Conservation (phyloP, 495 filamentous ascomycete genomes). For the Annulohypoxylon maeteangense region DNA sequence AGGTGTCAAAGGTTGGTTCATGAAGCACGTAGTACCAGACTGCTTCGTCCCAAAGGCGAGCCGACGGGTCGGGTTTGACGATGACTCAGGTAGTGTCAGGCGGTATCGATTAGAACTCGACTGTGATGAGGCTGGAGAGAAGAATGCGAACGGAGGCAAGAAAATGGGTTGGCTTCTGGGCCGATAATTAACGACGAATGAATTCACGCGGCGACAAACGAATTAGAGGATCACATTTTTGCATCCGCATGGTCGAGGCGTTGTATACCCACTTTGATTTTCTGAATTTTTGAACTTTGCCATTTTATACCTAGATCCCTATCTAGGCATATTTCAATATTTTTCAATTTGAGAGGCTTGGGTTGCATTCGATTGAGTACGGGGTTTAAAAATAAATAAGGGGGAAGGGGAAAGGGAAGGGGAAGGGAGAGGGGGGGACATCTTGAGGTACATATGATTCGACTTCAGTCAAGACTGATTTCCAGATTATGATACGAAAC, state of each 20-base stretch:
- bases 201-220: slow-evolving; percentile 33
- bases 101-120: slow-evolving; percentile 63
- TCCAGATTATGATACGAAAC: slow-evolving; percentile 17
- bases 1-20: slow-evolving; percentile 64
- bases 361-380: slow-evolving; percentile 10
- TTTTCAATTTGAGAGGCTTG: neutral
- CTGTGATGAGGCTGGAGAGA: slow-evolving; percentile 46
- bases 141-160: slow-evolving; percentile 32
- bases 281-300: slow-evolving; percentile 4
- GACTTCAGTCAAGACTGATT: slow-evolving; percentile 18
- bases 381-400: too few species aligned
- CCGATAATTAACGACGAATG: slow-evolving; percentile 39
- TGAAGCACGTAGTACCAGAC: slow-evolving; percentile 63
- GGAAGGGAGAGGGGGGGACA: slow-evolving; percentile 4
- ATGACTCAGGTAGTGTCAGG: slow-evolving; percentile 64
- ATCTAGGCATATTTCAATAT: too few species aligned
- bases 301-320: slow-evolving; percentile 1
- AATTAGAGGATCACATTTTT: slow-evolving; percentile 34
- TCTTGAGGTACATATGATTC: slow-evolving; percentile 1
- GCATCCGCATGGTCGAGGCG: slow-evolving; percentile 44
- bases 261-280: slow-evolving; percentile 46
- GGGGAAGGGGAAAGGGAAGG: too few species aligned
- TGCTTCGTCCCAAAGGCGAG: slow-evolving; percentile 61
- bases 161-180: slow-evolving; percentile 46
- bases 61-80: slow-evolving; percentile 60